phyloP scores from a whole-genome alignment of 225 moss, liverwort and hornwort species.

The Takakia lepidozioides region DNA sequence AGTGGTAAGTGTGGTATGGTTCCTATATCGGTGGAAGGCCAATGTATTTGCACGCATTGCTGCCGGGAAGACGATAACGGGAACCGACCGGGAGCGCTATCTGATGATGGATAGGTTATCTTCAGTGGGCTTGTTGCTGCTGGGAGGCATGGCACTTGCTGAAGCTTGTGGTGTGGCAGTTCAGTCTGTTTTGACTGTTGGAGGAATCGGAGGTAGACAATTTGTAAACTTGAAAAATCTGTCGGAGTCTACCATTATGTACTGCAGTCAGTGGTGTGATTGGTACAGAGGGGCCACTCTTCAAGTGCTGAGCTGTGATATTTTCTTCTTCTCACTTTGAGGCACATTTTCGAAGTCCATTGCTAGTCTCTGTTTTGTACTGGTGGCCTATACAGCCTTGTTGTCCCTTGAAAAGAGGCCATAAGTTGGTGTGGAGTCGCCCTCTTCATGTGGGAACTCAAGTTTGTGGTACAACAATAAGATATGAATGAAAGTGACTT shows the following conservation, averaged over 20 bases:
- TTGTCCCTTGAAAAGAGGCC: no score
- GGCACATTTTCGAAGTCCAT: no score
- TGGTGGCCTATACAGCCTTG: no score
- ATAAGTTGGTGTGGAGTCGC: not conserved
- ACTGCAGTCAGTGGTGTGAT: no score
- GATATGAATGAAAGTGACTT: slow-evolving; percentile 9
- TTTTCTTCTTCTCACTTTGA: no score
- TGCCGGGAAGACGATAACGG: slow-evolving; percentile 26
- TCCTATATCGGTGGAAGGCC: slow-evolving; percentile 83
- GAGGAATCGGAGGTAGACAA: slow-evolving; percentile 98
- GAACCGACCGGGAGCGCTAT: slow-evolving; percentile 63
- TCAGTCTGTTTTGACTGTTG: slow-evolving; percentile 79
- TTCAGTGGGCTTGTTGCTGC: slow-evolving; percentile 46
- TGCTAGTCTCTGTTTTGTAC: no score
- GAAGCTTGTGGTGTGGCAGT: slow-evolving; percentile 84
- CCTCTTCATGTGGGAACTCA: no score
- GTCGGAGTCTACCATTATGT: no score
- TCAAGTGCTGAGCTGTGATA: no score
- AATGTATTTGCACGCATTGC: slow-evolving; percentile 46
- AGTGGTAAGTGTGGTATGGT: slow-evolving; percentile 70
- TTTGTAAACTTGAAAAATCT: no score
- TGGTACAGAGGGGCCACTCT: no score
- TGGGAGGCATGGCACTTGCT: slow-evolving; percentile 78
- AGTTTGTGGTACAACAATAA: no score
- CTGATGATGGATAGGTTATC: slow-evolving; percentile 65